These are phyloP conservation scores for Eutypa lata DNA, from an alignment of 2,329 filamentous ascomycete species.

Conservation along the genomic window DNA sequence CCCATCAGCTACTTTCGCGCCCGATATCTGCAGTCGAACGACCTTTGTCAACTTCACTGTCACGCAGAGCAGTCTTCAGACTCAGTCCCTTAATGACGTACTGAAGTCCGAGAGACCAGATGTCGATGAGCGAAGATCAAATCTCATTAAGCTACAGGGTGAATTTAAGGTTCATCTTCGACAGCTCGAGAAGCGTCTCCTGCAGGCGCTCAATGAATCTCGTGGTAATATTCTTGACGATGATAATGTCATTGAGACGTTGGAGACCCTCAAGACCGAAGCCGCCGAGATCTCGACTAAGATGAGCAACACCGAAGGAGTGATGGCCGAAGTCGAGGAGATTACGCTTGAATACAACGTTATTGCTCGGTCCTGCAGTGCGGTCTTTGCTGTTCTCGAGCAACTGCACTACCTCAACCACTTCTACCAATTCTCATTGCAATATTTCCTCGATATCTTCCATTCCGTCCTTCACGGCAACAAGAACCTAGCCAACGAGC, in stretches of 20 bases:
- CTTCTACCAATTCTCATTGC: constrained; percentile 98
- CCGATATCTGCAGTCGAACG: constrained; percentile 95
- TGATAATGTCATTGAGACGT: constrained; percentile 94
- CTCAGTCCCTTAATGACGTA: constrained; percentile 95
- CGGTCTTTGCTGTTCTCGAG: constrained; percentile 94
- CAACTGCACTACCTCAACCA: constrained; percentile 98
- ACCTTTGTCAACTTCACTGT: constrained; percentile 99
- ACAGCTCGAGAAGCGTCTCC: constrained; percentile 87
- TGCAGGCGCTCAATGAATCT: constrained; percentile 95
- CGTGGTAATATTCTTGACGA: constrained; percentile 97
- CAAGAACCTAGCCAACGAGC: constrained; percentile 66
- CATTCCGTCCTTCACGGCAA: constrained; percentile 83
- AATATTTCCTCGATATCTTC: constrained; percentile 98
- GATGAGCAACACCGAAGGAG: constrained; percentile 93
- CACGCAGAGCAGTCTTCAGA: constrained; percentile 97
- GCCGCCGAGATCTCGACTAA: constrained; percentile 94
- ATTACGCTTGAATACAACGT: constrained; percentile 94
- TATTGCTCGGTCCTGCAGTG: constrained; percentile 91
- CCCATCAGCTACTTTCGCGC: constrained; percentile 91
- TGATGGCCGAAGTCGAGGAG: constrained; percentile 96
- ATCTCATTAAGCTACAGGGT: constrained; percentile 97
- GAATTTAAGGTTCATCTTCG: constrained; percentile 99
- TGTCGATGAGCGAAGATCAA: constrained; percentile 92
- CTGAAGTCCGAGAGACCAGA: constrained; percentile 96
- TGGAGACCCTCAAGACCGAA: constrained; percentile 97